Evolutionary conservation across 2,329 filamentous ascomycete genomes (phyloP).

Genomic region (Parafenestella ontariensis): DNA sequence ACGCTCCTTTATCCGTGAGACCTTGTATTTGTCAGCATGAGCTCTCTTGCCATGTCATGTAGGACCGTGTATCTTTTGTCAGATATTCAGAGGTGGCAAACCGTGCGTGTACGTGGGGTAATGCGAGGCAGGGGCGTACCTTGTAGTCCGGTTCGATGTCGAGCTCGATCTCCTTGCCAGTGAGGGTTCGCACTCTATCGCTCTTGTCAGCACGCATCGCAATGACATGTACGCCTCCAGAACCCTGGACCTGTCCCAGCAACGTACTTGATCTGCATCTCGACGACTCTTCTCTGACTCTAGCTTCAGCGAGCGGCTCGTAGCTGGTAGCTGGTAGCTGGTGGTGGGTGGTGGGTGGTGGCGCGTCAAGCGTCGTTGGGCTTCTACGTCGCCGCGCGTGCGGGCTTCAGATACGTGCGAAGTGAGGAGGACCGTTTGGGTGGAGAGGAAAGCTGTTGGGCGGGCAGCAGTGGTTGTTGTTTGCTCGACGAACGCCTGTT

Average conservation of each 20-base stretch:
- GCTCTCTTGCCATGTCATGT: neutral
- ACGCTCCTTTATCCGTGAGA: constrained; percentile 96
- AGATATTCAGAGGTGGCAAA: too few species aligned
- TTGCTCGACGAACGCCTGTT: constrained; percentile 16
- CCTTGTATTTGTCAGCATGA: constrained; percentile 58
- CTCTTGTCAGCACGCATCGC: constrained; percentile 13
- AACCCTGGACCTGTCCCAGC: too few species aligned
- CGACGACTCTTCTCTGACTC: constrained; percentile 15
- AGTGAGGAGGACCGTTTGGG: neutral
- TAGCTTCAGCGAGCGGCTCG: neutral
- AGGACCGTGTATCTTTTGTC: neutral
- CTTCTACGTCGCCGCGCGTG: neutral
- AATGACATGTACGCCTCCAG: neutral
- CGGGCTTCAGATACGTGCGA: neutral
- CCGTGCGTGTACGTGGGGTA: neutral
- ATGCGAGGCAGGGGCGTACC: constrained; percentile 58
- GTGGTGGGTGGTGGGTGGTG: too few species aligned
- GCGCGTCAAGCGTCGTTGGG: neutral
- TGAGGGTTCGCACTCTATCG: constrained; percentile 89
- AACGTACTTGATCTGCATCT: constrained; percentile 49
- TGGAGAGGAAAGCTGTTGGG: neutral
- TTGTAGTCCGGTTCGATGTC: constrained; percentile 96
- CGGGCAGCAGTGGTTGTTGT: constrained; percentile 9
- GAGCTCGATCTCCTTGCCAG: constrained; percentile 98
- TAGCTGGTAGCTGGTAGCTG: neutral